These are phyloP conservation scores for Solanum sitiens DNA, from an alignment of 257 asterid species.

Conservation along the genomic window DNA sequence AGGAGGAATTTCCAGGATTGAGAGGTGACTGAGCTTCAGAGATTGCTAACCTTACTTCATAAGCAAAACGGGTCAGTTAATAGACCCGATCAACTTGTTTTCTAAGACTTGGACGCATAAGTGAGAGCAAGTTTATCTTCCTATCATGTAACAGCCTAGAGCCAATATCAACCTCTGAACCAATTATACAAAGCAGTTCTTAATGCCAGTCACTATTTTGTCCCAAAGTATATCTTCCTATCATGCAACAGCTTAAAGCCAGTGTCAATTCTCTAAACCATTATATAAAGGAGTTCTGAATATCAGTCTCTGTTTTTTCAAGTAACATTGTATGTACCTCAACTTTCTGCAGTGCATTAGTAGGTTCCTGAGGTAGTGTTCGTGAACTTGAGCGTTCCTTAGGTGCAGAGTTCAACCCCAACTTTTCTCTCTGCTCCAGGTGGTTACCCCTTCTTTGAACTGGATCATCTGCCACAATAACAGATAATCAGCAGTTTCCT, in stretches of 20 bases:
- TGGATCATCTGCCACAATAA: slow-evolving; percentile 48
- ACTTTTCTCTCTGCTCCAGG: slow-evolving; percentile 80
- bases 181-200: background rate
- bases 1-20: background rate
- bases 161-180: background rate
- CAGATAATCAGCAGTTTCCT: background rate
- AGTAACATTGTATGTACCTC: slow-evolving; percentile 7
- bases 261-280: background rate
- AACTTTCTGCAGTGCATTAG: slow-evolving; percentile 9
- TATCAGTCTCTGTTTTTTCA: background rate
- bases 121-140: background rate
- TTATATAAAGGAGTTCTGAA: background rate
- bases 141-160: background rate
- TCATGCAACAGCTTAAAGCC: background rate
- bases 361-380: slow-evolving; percentile 2
- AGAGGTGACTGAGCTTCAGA: background rate
- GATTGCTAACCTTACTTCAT: background rate
- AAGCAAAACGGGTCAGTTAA: background rate
- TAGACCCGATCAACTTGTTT: background rate
- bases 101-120: background rate
- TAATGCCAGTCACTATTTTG: background rate
- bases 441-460: slow-evolving; percentile 61
- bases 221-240: background rate
- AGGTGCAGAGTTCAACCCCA: slow-evolving; percentile 62
- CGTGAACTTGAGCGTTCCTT: slow-evolving; percentile 16